Percentiles rank a stretch among this genome's conserved stretches.
Evolutionary conservation across 257 asterid species (phyloP).

Genomic region (Buddleja alternifolia): DNA sequence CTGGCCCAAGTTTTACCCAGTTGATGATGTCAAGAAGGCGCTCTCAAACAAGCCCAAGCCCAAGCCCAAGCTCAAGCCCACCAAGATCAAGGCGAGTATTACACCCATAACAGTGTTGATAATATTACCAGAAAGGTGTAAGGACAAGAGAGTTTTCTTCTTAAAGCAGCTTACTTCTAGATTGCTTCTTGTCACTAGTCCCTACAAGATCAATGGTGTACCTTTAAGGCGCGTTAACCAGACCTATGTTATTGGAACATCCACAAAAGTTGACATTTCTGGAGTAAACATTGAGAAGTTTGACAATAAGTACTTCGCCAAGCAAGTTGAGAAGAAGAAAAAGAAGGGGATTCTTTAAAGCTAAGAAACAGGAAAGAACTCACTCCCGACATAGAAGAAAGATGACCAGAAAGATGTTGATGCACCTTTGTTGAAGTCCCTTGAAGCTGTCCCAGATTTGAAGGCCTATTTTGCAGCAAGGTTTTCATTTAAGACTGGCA

Average conservation of each 20-base stretch:
- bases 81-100: constrained; percentile 57
- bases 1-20: constrained; percentile 63
- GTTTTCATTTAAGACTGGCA: constrained; percentile 68
- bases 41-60: constrained; percentile 56
- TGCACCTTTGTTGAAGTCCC: constrained; percentile 50
- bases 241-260: constrained; percentile 64
- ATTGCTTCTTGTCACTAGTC: constrained; percentile 58
- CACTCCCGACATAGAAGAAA: constrained; percentile 55
- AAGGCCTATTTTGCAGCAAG: constrained; percentile 67
- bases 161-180: constrained; percentile 63
- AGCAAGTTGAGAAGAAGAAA: constrained; percentile 56
- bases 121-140: constrained; percentile 51
- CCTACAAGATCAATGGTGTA: constrained; percentile 70
- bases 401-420: constrained; percentile 67
- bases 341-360: constrained; percentile 66
- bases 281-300: constrained; percentile 54
- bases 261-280: constrained; percentile 60
- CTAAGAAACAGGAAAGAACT: constrained; percentile 54
- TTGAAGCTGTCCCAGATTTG: constrained; percentile 58
- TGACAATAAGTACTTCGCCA: constrained; percentile 65
- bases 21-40: constrained; percentile 64
- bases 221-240: constrained; percentile 74
- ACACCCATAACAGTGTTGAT: constrained; percentile 54
- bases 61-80: no score
- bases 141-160: constrained; percentile 58